phyloP scores from a whole-genome alignment of 2,329 filamentous ascomycete species.

The Daldinia sp. region DNA sequence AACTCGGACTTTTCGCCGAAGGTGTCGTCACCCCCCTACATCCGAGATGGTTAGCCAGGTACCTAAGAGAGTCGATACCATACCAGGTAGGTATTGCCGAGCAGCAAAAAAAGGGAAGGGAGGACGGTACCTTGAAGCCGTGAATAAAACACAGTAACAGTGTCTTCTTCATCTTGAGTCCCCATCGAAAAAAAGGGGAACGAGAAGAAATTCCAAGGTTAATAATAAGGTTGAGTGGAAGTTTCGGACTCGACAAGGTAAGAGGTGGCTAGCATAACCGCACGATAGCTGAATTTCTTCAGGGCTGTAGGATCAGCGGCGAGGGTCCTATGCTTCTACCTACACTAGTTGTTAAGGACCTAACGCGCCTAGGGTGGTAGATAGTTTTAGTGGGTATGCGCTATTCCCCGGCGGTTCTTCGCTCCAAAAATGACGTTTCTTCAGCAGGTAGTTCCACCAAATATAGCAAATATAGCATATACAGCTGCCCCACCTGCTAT shows the following conservation, averaged over 20 bases:
- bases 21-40: constrained; percentile 77
- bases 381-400: neutral
- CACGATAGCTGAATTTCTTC: neutral
- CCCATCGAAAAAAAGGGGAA: constrained; percentile 42
- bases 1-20: constrained; percentile 73
- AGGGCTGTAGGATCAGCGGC: constrained; percentile 27
- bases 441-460: constrained; percentile 13
- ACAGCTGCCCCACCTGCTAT: neutral
- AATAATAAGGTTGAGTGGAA: constrained; percentile 7
- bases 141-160: constrained; percentile 85
- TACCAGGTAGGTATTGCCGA: neutral
- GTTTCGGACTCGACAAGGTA: constrained; percentile 8
- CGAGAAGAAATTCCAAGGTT: neutral
- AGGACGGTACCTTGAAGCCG: constrained; percentile 73
- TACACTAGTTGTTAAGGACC: no score
- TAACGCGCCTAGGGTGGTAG: no score
- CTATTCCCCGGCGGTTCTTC: neutral
- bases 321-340: neutral
- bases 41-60: neutral
- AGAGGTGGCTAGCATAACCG: neutral
- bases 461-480: no score
- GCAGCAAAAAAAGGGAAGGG: constrained; percentile 15
- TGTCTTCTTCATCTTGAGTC: constrained; percentile 74
- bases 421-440: constrained; percentile 2
- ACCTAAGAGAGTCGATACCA: no score